A percentile compares a stretch with the other conserved stretches of the same genome.
Evolutionary conservation across 23 red algal genomes (phyloP).

Genomic region (Rhodosorus marinus): DNA sequence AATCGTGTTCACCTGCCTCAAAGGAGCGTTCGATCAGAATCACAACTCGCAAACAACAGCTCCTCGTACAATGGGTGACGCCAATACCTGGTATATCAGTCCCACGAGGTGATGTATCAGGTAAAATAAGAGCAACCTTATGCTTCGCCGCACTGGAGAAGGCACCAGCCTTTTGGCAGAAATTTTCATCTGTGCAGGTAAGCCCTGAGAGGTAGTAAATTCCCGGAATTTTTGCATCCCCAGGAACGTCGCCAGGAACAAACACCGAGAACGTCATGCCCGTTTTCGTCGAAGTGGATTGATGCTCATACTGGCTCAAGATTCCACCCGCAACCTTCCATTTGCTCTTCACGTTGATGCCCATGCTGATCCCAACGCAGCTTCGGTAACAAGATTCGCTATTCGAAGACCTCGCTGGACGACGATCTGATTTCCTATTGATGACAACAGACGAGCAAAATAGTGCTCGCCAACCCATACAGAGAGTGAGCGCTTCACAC

Average conservation of each 20-base stretch:
- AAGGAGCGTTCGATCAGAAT: not conserved
- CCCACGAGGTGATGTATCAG: constrained; percentile 82
- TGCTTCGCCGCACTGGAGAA: constrained; percentile 8
- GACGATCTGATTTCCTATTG: too few species aligned
- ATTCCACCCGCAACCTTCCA: too few species aligned
- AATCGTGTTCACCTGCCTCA: constrained; percentile 76
- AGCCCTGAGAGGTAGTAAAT: constrained; percentile 74
- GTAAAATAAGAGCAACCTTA: constrained; percentile 38
- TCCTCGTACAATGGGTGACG: not conserved
- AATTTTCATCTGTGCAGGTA: constrained; percentile 89
- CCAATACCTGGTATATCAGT: constrained; percentile 30
- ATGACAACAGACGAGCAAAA: too few species aligned
- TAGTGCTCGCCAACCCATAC: too few species aligned
- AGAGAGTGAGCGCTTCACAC: too few species aligned
- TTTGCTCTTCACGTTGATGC: too few species aligned
- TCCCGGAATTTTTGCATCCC: too few species aligned
- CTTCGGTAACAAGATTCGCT: too few species aligned
- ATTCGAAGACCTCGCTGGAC: too few species aligned
- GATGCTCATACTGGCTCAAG: not conserved
- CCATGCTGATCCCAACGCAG: too few species aligned
- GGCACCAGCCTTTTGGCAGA: constrained; percentile 53
- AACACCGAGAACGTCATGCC: constrained; percentile 2
- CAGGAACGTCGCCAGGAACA: not conserved
- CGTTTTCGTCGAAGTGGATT: not conserved
- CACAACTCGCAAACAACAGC: not conserved